These are phyloP conservation scores for Murraya koenigii DNA, from an alignment of 345 rosid genomes.

Conservation along the genomic window DNA sequence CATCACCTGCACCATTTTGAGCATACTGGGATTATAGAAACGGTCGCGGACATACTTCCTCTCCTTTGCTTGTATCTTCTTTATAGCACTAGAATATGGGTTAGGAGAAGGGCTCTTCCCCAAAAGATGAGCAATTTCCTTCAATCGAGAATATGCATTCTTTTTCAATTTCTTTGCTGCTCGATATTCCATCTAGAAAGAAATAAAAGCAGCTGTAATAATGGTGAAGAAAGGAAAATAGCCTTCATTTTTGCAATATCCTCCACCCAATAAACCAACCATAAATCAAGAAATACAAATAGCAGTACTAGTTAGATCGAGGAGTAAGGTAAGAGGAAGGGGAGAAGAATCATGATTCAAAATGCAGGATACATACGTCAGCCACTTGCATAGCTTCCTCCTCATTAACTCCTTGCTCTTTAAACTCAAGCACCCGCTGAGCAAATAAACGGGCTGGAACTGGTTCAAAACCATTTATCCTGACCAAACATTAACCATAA, in stretches of 20 bases:
- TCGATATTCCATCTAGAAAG: constrained; percentile 64
- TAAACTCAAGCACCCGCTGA: constrained; percentile 71
- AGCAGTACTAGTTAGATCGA: not conserved
- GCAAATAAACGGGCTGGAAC: constrained; percentile 80
- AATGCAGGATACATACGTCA: constrained; percentile 46
- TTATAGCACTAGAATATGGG: constrained; percentile 67
- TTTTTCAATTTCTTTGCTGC: constrained; percentile 60
- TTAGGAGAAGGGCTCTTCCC: constrained; percentile 79
- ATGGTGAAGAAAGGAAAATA: not conserved
- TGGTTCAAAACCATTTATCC: constrained; percentile 60
- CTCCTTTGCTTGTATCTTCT: constrained; percentile 58
- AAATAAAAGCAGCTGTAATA: not conserved
- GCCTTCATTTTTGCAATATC: not conserved
- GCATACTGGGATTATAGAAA: constrained; percentile 47
- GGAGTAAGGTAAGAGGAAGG: not conserved
- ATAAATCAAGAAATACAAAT: not conserved
- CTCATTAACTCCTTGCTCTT: constrained; percentile 68
- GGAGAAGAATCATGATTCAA: not conserved
- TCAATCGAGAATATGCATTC: constrained; percentile 69
- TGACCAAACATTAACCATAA: constrained; percentile 27
- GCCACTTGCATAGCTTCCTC: constrained; percentile 76
- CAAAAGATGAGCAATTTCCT: constrained; percentile 54
- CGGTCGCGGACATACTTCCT: constrained; percentile 48
- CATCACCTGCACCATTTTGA: constrained; percentile 49
- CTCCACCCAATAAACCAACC: not conserved